Conservation (phyloP, 768 basidiomycete genomes). For the Serendipita sp. region DNA sequence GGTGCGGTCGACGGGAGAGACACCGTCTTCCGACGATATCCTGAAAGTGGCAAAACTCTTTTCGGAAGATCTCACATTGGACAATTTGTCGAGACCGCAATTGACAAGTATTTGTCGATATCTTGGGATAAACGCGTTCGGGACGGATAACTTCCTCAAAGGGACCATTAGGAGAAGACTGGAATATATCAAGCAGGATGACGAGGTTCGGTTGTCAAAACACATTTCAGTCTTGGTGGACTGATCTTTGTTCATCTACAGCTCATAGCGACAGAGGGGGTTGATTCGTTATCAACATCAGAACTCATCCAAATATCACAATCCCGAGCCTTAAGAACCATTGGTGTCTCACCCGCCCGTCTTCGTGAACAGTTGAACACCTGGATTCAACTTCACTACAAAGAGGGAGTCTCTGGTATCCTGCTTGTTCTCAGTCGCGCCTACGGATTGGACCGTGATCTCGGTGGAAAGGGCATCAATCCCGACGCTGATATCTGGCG, state of each 20-base stretch:
- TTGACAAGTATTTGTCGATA: conserved; percentile 94
- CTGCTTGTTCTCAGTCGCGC: conserved; percentile 87
- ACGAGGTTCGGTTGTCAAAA: conserved; percentile 29
- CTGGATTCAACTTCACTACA: conserved; percentile 86
- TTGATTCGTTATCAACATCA: conserved; percentile 75
- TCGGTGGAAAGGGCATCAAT: conserved; percentile 46
- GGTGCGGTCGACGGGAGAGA: conserved; percentile 89
- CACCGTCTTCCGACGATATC: conserved; percentile 74
- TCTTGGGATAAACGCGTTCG: conserved; percentile 97
- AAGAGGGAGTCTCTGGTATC: conserved; percentile 84
- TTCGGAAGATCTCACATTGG: conserved; percentile 92
- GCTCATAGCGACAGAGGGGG: conserved; percentile 76
- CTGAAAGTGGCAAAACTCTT: conserved; percentile 93
- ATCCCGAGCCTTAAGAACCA: conserved; percentile 81
- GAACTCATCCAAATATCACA: conserved; percentile 91
- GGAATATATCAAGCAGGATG: conserved; percentile 71
- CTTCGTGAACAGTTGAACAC: conserved; percentile 78
- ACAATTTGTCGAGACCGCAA: conserved; percentile 97
- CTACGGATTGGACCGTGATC: conserved; percentile 79
- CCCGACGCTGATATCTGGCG: conserved; percentile 44
- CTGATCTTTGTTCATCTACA: conserved; percentile 21
- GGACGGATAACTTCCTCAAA: conserved; percentile 95
- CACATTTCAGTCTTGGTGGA: not conserved
- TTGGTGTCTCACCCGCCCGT: conserved; percentile 71
- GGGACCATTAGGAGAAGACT: conserved; percentile 77